A percentile compares a stretch with the other conserved stretches of the same genome.
phyloP scores from a whole-genome alignment of 345 rosid species.

The Eucalyptus regnans region DNA sequence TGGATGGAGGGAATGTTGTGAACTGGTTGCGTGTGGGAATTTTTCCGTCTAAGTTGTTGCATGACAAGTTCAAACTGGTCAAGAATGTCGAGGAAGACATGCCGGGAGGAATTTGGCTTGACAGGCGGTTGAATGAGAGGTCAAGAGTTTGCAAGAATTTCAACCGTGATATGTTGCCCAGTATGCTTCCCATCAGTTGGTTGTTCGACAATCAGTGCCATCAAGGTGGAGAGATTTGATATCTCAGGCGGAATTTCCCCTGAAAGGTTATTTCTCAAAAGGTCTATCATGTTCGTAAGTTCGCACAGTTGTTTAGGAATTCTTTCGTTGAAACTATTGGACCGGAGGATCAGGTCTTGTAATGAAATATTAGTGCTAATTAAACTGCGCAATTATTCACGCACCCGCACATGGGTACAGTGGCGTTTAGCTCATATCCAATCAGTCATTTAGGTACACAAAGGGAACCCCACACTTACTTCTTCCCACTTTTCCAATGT shows the following conservation, averaged over 20 bases:
- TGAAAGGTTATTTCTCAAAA: background rate
- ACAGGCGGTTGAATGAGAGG: slow-evolving; percentile 8
- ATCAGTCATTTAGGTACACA: accelerated
- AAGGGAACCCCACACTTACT: no score
- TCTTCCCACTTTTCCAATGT: no score
- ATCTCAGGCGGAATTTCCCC: slow-evolving; percentile 6
- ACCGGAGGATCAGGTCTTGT: background rate
- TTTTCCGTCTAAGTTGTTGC: slow-evolving; percentile 6
- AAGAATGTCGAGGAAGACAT: background rate
- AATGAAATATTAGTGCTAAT: no score
- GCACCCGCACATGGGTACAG: accelerated
- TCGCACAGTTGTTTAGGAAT: slow-evolving; percentile 1
- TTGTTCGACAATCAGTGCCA: slow-evolving; percentile 2
- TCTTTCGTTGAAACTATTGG: background rate
- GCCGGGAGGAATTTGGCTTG: slow-evolving; percentile 5
- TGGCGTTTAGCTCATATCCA: no score
- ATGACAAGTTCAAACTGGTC: slow-evolving; percentile 5
- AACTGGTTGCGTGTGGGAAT: slow-evolving; percentile 3
- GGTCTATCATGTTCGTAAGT: background rate
- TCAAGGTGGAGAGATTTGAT: background rate
- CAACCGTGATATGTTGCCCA: background rate
- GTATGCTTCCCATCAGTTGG: slow-evolving; percentile 3
- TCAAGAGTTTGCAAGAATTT: slow-evolving; percentile 5
- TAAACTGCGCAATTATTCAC: no score
- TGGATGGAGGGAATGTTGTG: background rate